These are phyloP conservation scores for Boletus mariae DNA, from an alignment of 1,284 basidiomycete genomes.

Conservation along the genomic window DNA sequence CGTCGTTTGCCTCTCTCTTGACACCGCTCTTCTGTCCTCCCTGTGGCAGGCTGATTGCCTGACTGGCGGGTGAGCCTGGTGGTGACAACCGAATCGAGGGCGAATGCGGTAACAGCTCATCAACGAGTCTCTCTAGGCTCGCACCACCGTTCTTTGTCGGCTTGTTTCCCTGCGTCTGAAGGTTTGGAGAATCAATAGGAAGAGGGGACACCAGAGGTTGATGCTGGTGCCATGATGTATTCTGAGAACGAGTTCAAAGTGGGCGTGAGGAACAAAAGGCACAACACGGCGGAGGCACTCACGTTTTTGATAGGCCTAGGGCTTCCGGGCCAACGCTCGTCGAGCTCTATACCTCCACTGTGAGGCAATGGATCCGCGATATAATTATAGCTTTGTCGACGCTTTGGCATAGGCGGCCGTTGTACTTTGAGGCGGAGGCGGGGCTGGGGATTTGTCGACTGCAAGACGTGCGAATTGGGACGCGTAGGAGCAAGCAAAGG, in stretches of 20 bases:
- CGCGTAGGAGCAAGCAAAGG: background rate
- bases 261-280: background rate
- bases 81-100: conserved; percentile 24
- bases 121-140: conserved; percentile 17
- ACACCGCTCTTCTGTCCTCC: background rate
- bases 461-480: background rate
- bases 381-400: conserved; percentile 10
- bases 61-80: conserved; percentile 13
- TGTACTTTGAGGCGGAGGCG: conserved; percentile 25
- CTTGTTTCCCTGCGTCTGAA: background rate
- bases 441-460: conserved; percentile 5
- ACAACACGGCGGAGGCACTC: background rate
- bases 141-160: background rate
- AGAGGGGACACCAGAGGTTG: conserved; percentile 16
- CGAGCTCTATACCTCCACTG: background rate
- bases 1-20: background rate
- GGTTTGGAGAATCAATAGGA: background rate
- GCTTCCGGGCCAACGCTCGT: conserved; percentile 13
- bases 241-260: conserved; percentile 1
- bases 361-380: conserved; percentile 5
- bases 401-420: conserved; percentile 28
- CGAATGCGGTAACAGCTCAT: conserved; percentile 15
- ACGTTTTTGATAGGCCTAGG: conserved; percentile 14
- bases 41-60: conserved; percentile 1
- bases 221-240: conserved; percentile 11